These are phyloP conservation scores for Spirogloea muscicola DNA, from an alignment of 139 green algal species.

Conservation along the genomic window DNA sequence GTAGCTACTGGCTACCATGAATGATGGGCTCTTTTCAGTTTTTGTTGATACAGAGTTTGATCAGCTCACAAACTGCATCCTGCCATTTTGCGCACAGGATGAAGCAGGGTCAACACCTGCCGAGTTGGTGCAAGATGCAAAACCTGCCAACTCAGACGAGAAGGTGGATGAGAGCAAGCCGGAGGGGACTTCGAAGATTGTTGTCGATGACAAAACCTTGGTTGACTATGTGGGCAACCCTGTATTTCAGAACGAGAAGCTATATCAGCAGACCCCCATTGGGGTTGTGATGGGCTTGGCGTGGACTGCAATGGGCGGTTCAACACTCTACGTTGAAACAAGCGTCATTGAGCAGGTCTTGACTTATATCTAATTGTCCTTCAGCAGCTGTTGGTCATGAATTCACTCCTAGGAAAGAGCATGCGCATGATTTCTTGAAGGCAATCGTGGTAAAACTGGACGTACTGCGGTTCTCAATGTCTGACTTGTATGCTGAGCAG, in stretches of 20 bases:
- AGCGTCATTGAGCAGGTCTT: conserved; percentile 60
- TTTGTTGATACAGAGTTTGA: too few relatives aligned
- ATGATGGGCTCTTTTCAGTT: too few relatives aligned
- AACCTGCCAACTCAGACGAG: too few relatives aligned
- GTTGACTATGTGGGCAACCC: conserved; percentile 85
- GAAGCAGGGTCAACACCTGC: too few relatives aligned
- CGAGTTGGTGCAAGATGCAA: too few relatives aligned
- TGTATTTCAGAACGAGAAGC: conserved; percentile 78
- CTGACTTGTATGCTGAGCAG: not conserved
- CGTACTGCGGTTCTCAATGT: not conserved
- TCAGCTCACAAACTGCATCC: too few relatives aligned
- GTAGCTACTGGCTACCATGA: too few relatives aligned
- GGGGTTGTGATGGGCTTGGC: conserved; percentile 94
- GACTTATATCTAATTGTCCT: too few relatives aligned
- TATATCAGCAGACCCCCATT: conserved; percentile 73
- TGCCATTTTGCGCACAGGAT: too few relatives aligned
- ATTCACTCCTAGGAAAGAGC: not conserved
- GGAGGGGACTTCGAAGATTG: conserved; percentile 54
- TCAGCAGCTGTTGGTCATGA: too few relatives aligned
- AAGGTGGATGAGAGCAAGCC: not conserved
- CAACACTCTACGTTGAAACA: conserved; percentile 54
- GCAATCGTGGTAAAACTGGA: not conserved
- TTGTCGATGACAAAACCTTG: conserved; percentile 60
- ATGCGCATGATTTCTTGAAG: not conserved
- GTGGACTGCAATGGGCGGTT: conserved; percentile 89